Percentiles rank a stretch among this genome's conserved stretches.
Evolutionary conservation across 371 early-diverging fungal species (phyloP).

Genomic region (Zopfochytrium polystomum): DNA sequence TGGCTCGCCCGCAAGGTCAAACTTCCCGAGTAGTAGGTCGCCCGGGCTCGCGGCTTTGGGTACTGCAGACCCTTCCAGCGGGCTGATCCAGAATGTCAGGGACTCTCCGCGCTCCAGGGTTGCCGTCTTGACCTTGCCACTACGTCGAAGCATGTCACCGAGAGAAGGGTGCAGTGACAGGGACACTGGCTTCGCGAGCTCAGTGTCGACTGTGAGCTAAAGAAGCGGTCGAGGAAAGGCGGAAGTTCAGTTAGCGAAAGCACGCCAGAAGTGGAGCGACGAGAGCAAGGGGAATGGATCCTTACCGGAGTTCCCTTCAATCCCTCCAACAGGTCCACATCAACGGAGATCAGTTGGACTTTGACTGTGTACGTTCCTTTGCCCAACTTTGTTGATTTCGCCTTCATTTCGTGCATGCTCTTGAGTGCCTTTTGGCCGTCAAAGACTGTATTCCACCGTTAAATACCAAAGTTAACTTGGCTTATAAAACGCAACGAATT

Average conservation of each 20-base stretch:
- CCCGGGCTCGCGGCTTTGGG: slow-evolving; percentile 77
- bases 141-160: slow-evolving; percentile 20
- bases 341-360: slow-evolving; percentile 71
- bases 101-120: slow-evolving; percentile 50
- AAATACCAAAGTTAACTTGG: slow-evolving; percentile 1
- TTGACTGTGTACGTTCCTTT: slow-evolving; percentile 84
- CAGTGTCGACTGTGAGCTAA: slow-evolving; percentile 67
- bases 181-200: slow-evolving; percentile 54
- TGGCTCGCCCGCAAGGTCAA: slow-evolving; percentile 46
- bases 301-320: slow-evolving; percentile 54
- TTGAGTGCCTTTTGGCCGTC: slow-evolving; percentile 18
- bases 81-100: slow-evolving; percentile 47
- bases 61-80: slow-evolving; percentile 42
- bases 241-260: background rate
- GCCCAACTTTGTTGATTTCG: slow-evolving; percentile 64
- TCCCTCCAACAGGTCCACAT: slow-evolving; percentile 66
- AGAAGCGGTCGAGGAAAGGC: slow-evolving; percentile 29
- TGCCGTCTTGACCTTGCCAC: slow-evolving; percentile 20
- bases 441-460: too few species aligned
- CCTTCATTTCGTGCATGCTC: slow-evolving; percentile 66
- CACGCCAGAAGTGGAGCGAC: background rate
- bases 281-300: slow-evolving; percentile 21
- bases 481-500: too few species aligned
- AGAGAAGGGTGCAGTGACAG: slow-evolving; percentile 57
- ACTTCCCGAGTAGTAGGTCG: slow-evolving; percentile 72